Evolutionary conservation across 2,329 filamentous ascomycete genomes (phyloP), one percentile per base, ranked within the genome.

Genomic region (Neoascochyta sp.): DNA sequence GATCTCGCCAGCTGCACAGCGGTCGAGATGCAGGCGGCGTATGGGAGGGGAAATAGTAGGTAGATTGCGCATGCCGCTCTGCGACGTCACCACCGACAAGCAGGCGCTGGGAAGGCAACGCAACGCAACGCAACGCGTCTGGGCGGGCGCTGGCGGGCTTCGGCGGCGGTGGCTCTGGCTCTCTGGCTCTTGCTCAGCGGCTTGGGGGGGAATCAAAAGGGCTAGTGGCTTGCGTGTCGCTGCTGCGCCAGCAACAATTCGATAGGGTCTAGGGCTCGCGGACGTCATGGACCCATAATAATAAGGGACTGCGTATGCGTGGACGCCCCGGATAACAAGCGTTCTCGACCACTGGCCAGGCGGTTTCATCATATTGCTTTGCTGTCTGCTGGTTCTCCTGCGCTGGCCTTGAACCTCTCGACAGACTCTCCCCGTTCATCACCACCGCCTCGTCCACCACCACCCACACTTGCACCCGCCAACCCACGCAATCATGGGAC

Each of bases 201-300:
- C n/a, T n/a, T n/a, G n/a, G n/a, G n/a, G n/a, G n/a, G n/a, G n/a
- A n/a, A n/a, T n/a, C n/a, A n/a, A n/a, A n/a, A n/a, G n/a, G n/a
- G n/a, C n/a, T n/a, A n/a, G n/a, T n/a, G 35, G 30, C 35, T 33
- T 34, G 35, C 35, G 35, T 38, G 35, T 33, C 27, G 35, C 27
- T 20, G 29, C 24, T 26, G 34, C 26, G 34, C 34, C n/a, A 32
- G 25, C 29, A 12, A 29, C 30, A n/a, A n/a, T 33, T 29, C 29
- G 29, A 16, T 33, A 29, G 34, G 30, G 24, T 29, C 30, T n/a
- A n/a, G n/a, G n/a, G n/a, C n/a, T n/a, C n/a, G n/a, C n/a, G n/a
- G n/a, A n/a, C n/a, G n/a, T n/a, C n/a, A n/a, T n/a, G n/a, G n/a
- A n/a, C n/a, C n/a, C n/a, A n/a, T n/a, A n/a, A n/a, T n/a, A n/a